Percentiles rank a stretch among this genome's conserved stretches.
Conservation (phyloP, 305 asterid genomes). For the Lippia alba region DNA sequence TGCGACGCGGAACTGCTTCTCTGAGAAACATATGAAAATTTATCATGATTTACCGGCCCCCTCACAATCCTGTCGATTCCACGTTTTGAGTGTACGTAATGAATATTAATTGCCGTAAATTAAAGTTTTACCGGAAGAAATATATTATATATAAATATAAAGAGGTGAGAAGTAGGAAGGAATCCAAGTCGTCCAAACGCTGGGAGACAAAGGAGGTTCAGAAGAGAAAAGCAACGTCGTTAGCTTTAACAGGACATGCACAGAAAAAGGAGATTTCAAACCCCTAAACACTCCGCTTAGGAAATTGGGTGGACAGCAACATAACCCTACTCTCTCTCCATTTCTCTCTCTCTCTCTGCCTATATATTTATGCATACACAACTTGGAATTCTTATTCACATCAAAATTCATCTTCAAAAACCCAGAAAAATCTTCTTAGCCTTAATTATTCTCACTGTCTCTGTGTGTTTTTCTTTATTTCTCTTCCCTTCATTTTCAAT, state of each 20-base stretch:
- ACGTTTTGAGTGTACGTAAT: too few species aligned
- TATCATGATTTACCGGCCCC: too few species aligned
- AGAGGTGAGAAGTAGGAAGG: slow-evolving; percentile 21
- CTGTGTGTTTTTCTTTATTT: too few species aligned
- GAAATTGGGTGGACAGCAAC: slow-evolving; percentile 27
- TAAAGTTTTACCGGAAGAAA: too few species aligned
- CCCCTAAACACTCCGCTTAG: slow-evolving; percentile 24
- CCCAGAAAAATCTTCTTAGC: too few species aligned
- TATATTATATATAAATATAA: not conserved
- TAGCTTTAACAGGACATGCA: slow-evolving; percentile 52
- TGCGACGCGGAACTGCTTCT: too few species aligned
- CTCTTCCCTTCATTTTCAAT: too few species aligned
- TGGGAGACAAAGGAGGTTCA: slow-evolving; percentile 60
- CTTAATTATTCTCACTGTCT: too few species aligned
- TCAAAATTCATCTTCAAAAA: not conserved
- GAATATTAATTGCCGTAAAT: too few species aligned
- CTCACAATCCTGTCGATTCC: too few species aligned
- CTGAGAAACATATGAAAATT: too few species aligned
- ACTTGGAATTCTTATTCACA: slow-evolving; percentile 2
- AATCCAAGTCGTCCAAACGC: slow-evolving; percentile 62
- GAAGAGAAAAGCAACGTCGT: slow-evolving; percentile 57
- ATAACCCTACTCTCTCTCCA: slow-evolving; percentile 15
- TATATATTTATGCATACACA: not conserved
- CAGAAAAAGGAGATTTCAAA: slow-evolving; percentile 47
- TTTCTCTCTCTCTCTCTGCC: not conserved